A percentile compares a stretch with the other conserved stretches of the same genome.
Conservation (phyloP, 352 stramenopile species). For the Phytopythium oedochilum region DNA sequence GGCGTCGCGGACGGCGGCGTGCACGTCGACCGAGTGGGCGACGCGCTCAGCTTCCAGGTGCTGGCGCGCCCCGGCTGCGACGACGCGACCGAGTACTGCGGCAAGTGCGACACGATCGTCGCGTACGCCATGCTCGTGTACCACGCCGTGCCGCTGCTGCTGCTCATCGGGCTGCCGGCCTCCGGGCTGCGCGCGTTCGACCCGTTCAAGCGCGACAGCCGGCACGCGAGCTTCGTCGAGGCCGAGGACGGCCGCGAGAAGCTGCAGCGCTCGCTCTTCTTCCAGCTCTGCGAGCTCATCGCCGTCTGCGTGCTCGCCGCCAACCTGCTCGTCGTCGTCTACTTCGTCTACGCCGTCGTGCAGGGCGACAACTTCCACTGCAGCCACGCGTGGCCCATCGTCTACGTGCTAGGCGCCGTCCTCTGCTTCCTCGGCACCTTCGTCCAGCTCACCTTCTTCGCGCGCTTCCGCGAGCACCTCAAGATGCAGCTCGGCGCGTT, state of each 20-base stretch:
- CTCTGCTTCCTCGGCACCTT: slow-evolving; percentile 55
- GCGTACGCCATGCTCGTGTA: slow-evolving; percentile 69
- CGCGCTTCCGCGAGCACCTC: slow-evolving; percentile 80
- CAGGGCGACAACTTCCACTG: slow-evolving; percentile 69
- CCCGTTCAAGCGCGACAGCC: slow-evolving; percentile 46
- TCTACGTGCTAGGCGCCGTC: slow-evolving; percentile 43
- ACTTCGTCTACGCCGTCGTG: slow-evolving; percentile 58
- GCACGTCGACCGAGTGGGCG: slow-evolving; percentile 31
- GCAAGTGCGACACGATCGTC: slow-evolving; percentile 55
- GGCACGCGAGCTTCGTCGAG: slow-evolving; percentile 7
- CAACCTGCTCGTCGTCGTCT: slow-evolving; percentile 53
- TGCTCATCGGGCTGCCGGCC: slow-evolving; percentile 65
- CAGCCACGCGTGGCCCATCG: slow-evolving; percentile 22
- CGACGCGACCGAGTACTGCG: slow-evolving; percentile 27
- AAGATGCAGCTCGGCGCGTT: slow-evolving; percentile 85
- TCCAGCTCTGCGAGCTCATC: slow-evolving; percentile 71
- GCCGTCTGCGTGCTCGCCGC: slow-evolving; percentile 47
- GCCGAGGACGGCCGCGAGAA: slow-evolving; percentile 35
- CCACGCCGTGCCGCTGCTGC: slow-evolving; percentile 45
- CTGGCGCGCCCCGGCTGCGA: slow-evolving; percentile 21
- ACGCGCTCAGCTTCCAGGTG: slow-evolving; percentile 41
- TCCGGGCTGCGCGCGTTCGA: slow-evolving; percentile 61
- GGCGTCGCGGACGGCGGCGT: slow-evolving; percentile 39
- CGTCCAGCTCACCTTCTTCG: slow-evolving; percentile 71
- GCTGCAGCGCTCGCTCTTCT: slow-evolving; percentile 65